Evolutionary conservation across 495 filamentous ascomycete species (phyloP).

Genomic region (Lepidopterella palustris): DNA sequence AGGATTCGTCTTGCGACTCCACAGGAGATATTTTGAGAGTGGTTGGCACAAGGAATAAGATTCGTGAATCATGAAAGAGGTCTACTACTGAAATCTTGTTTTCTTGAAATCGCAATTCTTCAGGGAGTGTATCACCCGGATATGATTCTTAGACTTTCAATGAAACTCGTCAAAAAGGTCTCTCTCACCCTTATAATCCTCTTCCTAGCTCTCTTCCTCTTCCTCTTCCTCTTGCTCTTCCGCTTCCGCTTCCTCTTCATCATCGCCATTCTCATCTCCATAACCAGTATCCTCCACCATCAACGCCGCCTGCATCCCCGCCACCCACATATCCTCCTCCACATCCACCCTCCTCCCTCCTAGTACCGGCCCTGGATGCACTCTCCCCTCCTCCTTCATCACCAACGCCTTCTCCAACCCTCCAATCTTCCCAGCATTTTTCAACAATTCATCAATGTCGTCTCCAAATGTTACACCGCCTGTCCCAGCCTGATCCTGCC

Average conservation of each 20-base stretch:
- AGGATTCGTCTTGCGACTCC: constrained; percentile 47
- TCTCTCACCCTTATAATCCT: neutral
- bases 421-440: neutral
- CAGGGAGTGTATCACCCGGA: no score
- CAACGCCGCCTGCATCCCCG: neutral
- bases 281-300: neutral
- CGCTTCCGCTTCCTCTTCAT: neutral
- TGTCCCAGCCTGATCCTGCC: constrained; percentile 8
- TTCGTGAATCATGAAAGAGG: no score
- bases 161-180: no score
- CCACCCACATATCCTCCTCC: constrained; percentile 8
- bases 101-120: no score
- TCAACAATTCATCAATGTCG: neutral
- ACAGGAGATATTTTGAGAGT: no score
- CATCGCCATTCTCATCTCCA: neutral
- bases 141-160: no score
- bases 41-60: no score
- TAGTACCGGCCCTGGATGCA: neutral
- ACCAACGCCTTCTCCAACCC: constrained; percentile 12
- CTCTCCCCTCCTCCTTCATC: constrained; percentile 3
- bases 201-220: neutral
- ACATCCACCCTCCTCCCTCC: neutral
- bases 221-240: constrained; percentile 6
- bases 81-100: no score
- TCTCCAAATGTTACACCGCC: neutral